Evolutionary conservation across 2,329 filamentous ascomycete genomes (phyloP).

Genomic region (Thelonectria blattea): DNA sequence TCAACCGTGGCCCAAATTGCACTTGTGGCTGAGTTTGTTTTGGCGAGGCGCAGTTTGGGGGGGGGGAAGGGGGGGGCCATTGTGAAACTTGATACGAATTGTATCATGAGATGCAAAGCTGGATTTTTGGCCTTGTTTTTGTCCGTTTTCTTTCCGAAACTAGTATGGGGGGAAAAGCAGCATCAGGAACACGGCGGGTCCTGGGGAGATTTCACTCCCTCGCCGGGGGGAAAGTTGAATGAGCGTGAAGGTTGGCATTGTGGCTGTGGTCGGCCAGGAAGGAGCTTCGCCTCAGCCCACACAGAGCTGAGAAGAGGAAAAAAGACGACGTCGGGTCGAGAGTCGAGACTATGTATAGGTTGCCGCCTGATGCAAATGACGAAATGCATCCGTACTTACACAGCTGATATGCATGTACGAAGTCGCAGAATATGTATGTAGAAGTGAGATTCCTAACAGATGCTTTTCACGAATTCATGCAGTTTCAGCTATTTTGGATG

Average conservation of each 20-base stretch:
- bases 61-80: not conserved
- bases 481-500: not conserved
- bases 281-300: slow-evolving; percentile 12
- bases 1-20: not conserved
- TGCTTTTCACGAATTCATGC: not conserved
- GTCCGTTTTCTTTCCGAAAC: not conserved
- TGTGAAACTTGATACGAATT: not conserved
- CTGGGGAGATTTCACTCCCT: slow-evolving; percentile 2
- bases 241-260: slow-evolving; percentile 2
- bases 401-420: not conserved
- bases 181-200: not conserved
- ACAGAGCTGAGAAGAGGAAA: not conserved
- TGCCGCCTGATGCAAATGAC: not conserved
- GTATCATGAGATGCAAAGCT: not conserved
- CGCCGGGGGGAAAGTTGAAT: not conserved
- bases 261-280: slow-evolving; percentile 15
- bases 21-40: slow-evolving; percentile 4
- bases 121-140: not conserved
- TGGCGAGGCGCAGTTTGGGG: slow-evolving; percentile 1
- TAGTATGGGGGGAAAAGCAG: not conserved
- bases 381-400: not conserved
- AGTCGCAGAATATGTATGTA: not conserved
- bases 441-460: not conserved
- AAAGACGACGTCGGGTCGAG: not conserved
- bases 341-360: not conserved